Percentiles rank a stretch among this genome's conserved stretches.
phyloP scores from a whole-genome alignment of 371 early-diverging fungal species.

The Mortierella sp. region DNA sequence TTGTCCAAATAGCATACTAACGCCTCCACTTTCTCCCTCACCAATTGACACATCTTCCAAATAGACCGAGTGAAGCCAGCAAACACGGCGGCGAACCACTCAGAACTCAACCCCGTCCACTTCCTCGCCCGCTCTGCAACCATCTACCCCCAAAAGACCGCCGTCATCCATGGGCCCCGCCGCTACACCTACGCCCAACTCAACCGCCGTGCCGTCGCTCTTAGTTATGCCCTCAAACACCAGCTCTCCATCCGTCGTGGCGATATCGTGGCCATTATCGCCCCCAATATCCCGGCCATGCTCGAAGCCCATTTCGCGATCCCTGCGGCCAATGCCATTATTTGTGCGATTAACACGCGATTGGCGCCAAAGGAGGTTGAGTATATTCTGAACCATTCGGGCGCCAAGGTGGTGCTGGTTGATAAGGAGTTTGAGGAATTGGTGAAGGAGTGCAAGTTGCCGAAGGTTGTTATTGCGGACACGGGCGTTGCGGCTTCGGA shows the following conservation, averaged over 20 bases:
- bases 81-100: conserved; percentile 35
- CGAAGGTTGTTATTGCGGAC: conserved; percentile 48
- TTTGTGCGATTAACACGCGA: conserved; percentile 77
- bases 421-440: conserved; percentile 64
- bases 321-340: conserved; percentile 71
- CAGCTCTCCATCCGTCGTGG: conserved; percentile 31
- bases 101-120: conserved; percentile 64
- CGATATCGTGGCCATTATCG: conserved; percentile 67
- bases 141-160: conserved; percentile 64
- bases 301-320: conserved; percentile 76
- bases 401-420: conserved; percentile 66
- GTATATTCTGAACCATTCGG: conserved; percentile 72
- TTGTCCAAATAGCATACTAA: too few species aligned
- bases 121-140: conserved; percentile 69
- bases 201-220: conserved; percentile 59
- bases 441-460: conserved; percentile 31
- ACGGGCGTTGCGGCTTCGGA: conserved; percentile 38
- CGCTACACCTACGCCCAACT: conserved; percentile 61
- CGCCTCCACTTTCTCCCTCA: background rate
- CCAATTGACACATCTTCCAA: background rate
- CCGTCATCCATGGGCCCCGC: conserved; percentile 61
- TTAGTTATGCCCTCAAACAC: conserved; percentile 62
- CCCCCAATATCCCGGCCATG: conserved; percentile 72
- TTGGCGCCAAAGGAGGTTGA: conserved; percentile 71
- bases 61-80: conserved; percentile 51